Evolutionary conservation across 805 yeast genomes (phyloP), one percentile per base, ranked within the genome.

Genomic region (Wickerhamiella bombiphila): DNA sequence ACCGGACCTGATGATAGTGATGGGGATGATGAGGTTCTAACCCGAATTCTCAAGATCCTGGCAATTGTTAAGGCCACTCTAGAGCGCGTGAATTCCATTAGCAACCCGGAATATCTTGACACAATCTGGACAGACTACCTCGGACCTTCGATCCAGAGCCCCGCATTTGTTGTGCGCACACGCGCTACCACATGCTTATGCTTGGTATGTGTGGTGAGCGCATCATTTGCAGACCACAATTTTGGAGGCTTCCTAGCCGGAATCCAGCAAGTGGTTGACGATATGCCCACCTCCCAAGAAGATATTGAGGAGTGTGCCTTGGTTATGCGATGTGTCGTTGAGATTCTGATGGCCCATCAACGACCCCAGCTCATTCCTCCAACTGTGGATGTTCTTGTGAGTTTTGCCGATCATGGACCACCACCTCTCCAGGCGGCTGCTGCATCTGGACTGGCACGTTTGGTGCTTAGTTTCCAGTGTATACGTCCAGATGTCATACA

Each of bases 381-480:
- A 7, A 20, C 25, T 14, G 29, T 22, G 19, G 16, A 26, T 13
- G 29, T 38, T 3, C 33, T 36, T 26, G 18, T 19, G 15, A 3
- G 31, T 5, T n/a, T 36, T 71, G 38, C 32, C 14, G 42, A 46
- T 17, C 46, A 43, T 7, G 68, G 68, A 3, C 61, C 70, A 46
- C 80, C 80, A 1, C 69, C 68, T 20, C 66, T 83, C 15, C 94
- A 82, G 54, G 75, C 88, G 0, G 65, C 74, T 1, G 79, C 88
- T 7, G 94, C 88, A 0, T 93, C 82, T 51, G 93, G 94, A 0
- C 60, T 86, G 19, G 80, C 86, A 50, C 86, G 88, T 59, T 60
- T 88, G 36, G 73, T 76, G 48, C 63, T 91, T 37, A 79, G 88
- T 13, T 93, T 80, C 45, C 68, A 80, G 16, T 66, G 85, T 39